Base-by-base conservation (phyloP, 805 yeast species). In the Tanozyma kutaoensis region DNA sequence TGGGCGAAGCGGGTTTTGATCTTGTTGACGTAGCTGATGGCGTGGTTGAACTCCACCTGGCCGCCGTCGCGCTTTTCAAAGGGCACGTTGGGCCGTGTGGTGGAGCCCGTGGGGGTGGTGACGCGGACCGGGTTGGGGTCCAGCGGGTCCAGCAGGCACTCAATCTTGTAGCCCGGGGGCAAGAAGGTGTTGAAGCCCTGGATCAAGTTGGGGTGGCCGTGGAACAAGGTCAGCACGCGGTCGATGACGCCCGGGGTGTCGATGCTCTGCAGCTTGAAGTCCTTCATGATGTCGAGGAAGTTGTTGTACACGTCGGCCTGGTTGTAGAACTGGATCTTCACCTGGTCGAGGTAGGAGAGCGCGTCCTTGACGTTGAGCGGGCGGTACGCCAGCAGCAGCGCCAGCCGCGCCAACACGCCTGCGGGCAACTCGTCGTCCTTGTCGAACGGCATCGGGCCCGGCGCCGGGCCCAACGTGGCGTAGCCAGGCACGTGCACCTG, bases 201-300 rank as follows among this genome's bases (percentile, higher is more conserved):
- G 36, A 91, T 88, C 44, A 91, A 64, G 35, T 77, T 72, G 2
- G 95, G 95, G 51, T 85, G 95, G 10, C 96, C 97, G 36, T 86
- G 71, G 51, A 91, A 91, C 30, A 91, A 58, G 2, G 79, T 69
- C 0, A 95, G 82, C 1, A 91, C 98, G 32, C 98, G 66, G 50
- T 88, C 95, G 47, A 91, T 91, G 16, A 91, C 99, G 20, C 97
- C 99, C 0, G 97, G 98, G 0, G 99, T 91, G 50, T 91, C 97
- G 42, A 91, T 86, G 34, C 74, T 72, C 58, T 88, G 96, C 28
- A 93, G 77, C 60, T 93, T 93, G 61, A 91, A 93, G 48, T 93
- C 99, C 59, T 93, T 93, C 99, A 91, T 91, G 37, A 91, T 88
- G 48, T 91, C 99, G 45, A 91, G 65, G 45, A 93, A 91, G 51